Percentiles rank a stretch among this genome's conserved stretches.
These are phyloP conservation scores for Diutina mesorugosa DNA, from an alignment of 1,139 yeast species.

Conservation along the genomic window DNA sequence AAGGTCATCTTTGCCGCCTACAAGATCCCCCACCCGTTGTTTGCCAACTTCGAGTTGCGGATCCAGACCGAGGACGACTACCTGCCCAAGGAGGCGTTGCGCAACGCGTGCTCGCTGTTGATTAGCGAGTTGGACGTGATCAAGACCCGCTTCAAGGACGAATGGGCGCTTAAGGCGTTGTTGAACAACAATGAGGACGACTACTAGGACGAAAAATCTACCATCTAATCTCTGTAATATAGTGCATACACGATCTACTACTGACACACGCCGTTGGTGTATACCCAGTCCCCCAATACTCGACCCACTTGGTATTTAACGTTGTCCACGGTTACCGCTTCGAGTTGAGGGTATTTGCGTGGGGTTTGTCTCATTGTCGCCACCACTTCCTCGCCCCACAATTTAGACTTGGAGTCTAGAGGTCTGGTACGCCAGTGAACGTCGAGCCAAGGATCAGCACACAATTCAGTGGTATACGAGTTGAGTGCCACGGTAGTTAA, in stretches of 20 bases:
- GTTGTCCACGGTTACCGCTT: background rate
- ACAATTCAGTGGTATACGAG: background rate
- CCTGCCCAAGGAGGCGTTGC: constrained; percentile 80
- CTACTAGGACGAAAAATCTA: background rate
- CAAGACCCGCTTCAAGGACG: constrained; percentile 70
- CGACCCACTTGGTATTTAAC: background rate
- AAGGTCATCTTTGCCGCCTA: constrained; percentile 91
- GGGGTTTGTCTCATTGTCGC: background rate
- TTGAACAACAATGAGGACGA: constrained; percentile 42
- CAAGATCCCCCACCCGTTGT: constrained; percentile 93
- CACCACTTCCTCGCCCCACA: background rate
- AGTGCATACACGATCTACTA: background rate
- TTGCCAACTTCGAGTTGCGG: constrained; percentile 88
- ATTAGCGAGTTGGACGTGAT: constrained; percentile 68
- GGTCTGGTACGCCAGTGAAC: background rate
- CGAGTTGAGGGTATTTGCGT: background rate
- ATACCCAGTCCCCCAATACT: constrained; percentile 1
- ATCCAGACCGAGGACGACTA: constrained; percentile 94
- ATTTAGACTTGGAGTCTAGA: no score
- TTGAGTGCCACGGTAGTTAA: background rate
- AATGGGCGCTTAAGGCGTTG: constrained; percentile 84
- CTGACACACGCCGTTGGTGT: background rate
- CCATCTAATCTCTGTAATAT: background rate
- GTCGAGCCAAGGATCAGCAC: background rate
- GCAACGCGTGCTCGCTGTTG: constrained; percentile 74